Evolutionary conservation across 2,329 filamentous ascomycete genomes (phyloP).

Genomic region (Pseudogymnoascus sp.): DNA sequence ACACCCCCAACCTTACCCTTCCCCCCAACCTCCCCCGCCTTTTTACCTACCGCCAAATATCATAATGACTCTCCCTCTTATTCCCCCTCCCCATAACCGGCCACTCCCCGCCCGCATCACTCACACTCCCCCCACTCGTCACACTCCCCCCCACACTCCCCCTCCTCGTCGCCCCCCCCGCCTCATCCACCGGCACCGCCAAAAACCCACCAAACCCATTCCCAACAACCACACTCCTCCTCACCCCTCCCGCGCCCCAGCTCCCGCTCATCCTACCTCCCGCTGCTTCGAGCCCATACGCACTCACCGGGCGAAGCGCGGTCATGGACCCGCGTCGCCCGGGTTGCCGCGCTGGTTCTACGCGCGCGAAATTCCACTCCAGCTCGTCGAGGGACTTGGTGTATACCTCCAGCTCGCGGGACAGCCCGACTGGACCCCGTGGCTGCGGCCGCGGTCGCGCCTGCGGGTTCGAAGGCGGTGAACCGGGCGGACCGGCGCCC

Average conservation of each 20-base stretch:
- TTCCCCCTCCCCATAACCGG: background rate
- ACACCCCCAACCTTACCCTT: background rate
- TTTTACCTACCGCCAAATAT: slow-evolving; percentile 26
- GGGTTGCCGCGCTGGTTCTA: slow-evolving; percentile 37
- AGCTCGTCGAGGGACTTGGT: slow-evolving; percentile 58
- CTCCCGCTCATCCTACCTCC: slow-evolving; percentile 26
- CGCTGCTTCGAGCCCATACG: slow-evolving; percentile 33
- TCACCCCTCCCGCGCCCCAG: slow-evolving; percentile 44
- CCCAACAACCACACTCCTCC: slow-evolving; percentile 54
- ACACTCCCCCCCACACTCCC: slow-evolving; percentile 22
- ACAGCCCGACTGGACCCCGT: slow-evolving; percentile 31
- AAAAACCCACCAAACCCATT: slow-evolving; percentile 60
- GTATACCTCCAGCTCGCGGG: slow-evolving; percentile 52
- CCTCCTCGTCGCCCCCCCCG: slow-evolving; percentile 21
- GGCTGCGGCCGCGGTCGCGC: background rate
- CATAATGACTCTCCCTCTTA: slow-evolving; percentile 21
- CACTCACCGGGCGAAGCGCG: slow-evolving; percentile 36
- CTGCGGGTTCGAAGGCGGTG: slow-evolving; percentile 10
- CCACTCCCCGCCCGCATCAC: background rate
- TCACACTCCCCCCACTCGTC: background rate
- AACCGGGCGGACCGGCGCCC: slow-evolving; percentile 13
- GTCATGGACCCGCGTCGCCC: slow-evolving; percentile 30
- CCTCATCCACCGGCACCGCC: slow-evolving; percentile 48
- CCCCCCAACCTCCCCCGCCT: too few relatives aligned
- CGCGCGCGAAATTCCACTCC: slow-evolving; percentile 58